Conservation (phyloP, 176 grass and related monocot genomes). For the Stipa capillata region DNA sequence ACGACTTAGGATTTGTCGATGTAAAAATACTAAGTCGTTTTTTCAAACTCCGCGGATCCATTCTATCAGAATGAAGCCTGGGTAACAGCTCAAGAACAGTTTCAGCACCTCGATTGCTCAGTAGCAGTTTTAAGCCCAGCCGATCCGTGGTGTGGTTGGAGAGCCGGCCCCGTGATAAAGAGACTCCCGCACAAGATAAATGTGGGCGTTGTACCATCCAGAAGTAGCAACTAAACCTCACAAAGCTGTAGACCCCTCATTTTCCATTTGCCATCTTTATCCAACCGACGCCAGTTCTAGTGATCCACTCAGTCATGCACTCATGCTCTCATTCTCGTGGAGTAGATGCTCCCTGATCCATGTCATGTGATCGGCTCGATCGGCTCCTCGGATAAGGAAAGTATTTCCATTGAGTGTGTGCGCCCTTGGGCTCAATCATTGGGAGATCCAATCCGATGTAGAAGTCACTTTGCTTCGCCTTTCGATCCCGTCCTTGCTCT, state of each 20-base stretch:
- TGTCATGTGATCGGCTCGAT: neutral
- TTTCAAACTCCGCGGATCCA: no score
- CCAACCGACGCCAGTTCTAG: neutral
- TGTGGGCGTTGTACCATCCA: neutral
- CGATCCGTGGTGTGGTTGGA: neutral
- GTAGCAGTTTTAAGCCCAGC: no score
- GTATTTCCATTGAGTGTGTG: neutral
- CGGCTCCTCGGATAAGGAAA: constrained; percentile 13
- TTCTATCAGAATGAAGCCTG: no score
- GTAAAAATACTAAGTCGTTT: no score
- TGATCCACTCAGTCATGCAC: neutral
- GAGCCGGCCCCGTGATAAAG: neutral
- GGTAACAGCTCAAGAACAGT: no score
- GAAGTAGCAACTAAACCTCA: constrained; percentile 19
- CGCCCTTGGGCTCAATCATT: constrained; percentile 9
- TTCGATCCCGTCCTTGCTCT: neutral
- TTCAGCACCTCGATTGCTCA: no score
- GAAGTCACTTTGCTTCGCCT: neutral
- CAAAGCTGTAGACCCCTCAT: neutral
- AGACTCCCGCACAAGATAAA: neutral
- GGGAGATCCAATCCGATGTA: constrained; percentile 14
- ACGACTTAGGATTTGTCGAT: no score
- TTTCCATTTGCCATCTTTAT: constrained; percentile 12
- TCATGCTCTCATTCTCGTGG: neutral
- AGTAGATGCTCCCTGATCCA: neutral